Evolutionary conservation across 495 filamentous ascomycete species (phyloP), one percentile per base, ranked within the genome.

Genomic region (Penicillium dipodomyicola): DNA sequence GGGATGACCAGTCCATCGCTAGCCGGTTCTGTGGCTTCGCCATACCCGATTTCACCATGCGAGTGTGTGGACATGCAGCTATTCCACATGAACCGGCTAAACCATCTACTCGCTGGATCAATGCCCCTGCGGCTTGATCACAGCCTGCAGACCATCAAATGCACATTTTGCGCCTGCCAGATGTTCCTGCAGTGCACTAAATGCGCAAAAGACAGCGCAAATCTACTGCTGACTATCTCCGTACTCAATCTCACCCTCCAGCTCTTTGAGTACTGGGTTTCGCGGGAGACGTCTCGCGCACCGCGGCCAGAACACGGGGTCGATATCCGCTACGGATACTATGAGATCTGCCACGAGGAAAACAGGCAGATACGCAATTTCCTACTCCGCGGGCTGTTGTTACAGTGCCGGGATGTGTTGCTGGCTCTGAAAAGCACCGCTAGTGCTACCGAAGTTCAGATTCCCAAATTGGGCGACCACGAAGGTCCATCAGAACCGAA

Each of bases 301-400:
- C 58, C 46, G 19, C 61, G 57, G 39, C 62, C 59, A 25, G 63
- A 68, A 43, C 49, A 62, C 19, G 56, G 59, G 2, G 39, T 61
- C 49, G 57, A 62, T 20, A 62, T 75, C 35, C 62, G 65, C 20
- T 77, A 77, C 51, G 74, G 74, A 23, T 67, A 72, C 61, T 77
- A 77, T 58, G 72, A 75, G 54, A 57, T 70, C 23, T 60, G 64
- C n/a, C 60, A 60, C 2, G 70, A 73, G 14, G 74, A 77, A 44
- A 68, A 67, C 25, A 64, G 61, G 3, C 70, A 65, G 14, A 67
- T 77, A 25, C 69, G 71, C 19, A 65, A 63, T 1, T 69, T 74
- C 29, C 45, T 75, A 3, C 45, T 75, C 25, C 65, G 66, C 0
- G 65, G 70, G 0, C 63, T 71, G 0, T 60, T 77, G 5, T 32